Base-by-base conservation (phyloP, 1,139 yeast genomes). In the Lodderomyces orthopsilosis region DNA sequence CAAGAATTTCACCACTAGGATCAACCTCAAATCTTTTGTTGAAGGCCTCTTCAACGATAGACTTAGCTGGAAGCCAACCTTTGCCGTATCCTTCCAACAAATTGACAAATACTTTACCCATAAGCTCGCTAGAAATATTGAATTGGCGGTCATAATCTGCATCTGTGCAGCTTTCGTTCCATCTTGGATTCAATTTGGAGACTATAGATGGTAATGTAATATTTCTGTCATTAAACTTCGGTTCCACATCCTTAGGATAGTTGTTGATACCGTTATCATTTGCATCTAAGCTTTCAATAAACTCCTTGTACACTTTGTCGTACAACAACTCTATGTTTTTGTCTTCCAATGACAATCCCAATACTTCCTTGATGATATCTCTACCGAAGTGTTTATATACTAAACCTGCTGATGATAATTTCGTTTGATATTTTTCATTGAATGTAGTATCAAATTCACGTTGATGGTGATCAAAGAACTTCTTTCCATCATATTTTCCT, bases 401-500 rank as follows among this genome's bases (percentile, higher is more conserved):
- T 49, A 93, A 75, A 19, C 99, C 99, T 13, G 98, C 98, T 45
- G 96, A 86, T 13, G 95, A 85, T 50, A 93, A 75, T 61, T 89
- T 91, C 41, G 98, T 93, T 46, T 58, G 54, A 53, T 59, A 72
- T 7, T 62, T 59, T 9, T 55, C 56, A 22, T 63, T 58, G 51
- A 73, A 73, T 4, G 68, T 63, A 47, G 69, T 68, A 44, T 58
- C 51, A 51, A 73, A 73, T 42, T 69, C 78, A 51, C 97, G 80
- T 69, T 93, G 99, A 65, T 93, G 99, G 60, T 93, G 99, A 61
- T 93, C 99, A 62, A 89, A 93, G 63, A 74, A 88, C 66, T 91
- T 91, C 38, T 71, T 73, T 9, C 86, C 89, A 61, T 93, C 98
- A 63, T 91, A 91, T 59, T 85, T 76, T n/a, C 96, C 98, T 56